Percentiles rank a stretch among this genome's conserved stretches.
phyloP scores from a whole-genome alignment of 495 filamentous ascomycete genomes.

The Annulohypoxylon nitens region DNA sequence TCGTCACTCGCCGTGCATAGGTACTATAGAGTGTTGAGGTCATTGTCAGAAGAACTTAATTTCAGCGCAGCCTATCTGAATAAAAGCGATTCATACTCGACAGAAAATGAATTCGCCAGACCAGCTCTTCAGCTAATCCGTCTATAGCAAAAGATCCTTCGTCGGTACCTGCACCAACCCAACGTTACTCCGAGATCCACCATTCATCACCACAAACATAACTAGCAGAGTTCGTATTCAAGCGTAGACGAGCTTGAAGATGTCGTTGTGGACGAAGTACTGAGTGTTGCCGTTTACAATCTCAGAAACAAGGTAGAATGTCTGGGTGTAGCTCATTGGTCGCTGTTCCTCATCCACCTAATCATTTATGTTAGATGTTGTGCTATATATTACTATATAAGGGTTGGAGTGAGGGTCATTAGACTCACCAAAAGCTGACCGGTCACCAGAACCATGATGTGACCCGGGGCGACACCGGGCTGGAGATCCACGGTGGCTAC shows the following conservation, averaged over 20 bases:
- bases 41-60: conserved; percentile 10
- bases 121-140: conserved; percentile 20
- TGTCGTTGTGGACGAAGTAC: conserved; percentile 91
- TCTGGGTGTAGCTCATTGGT: conserved; percentile 88
- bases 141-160: conserved; percentile 38
- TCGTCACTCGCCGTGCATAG: neutral
- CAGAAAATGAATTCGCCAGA: conserved; percentile 12
- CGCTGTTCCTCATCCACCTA: conserved; percentile 85
- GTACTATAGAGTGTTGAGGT: neutral
- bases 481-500: conserved; percentile 80
- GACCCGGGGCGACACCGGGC: conserved; percentile 69
- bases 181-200: neutral
- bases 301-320: conserved; percentile 83
- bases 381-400: conserved; percentile 4
- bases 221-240: conserved; percentile 32
- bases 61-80: conserved; percentile 33
- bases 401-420: neutral
- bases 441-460: conserved; percentile 79
- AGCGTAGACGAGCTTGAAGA: conserved; percentile 86
- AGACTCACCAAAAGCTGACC: conserved; percentile 79
- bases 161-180: neutral
- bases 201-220: neutral
- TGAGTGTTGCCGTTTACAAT: conserved; percentile 60
- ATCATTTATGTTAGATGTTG: conserved; percentile 16
- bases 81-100: conserved; percentile 16